Base-by-base conservation (phyloP, 2,329 filamentous ascomycete genomes). In the Clarireedia monteithiana region DNA sequence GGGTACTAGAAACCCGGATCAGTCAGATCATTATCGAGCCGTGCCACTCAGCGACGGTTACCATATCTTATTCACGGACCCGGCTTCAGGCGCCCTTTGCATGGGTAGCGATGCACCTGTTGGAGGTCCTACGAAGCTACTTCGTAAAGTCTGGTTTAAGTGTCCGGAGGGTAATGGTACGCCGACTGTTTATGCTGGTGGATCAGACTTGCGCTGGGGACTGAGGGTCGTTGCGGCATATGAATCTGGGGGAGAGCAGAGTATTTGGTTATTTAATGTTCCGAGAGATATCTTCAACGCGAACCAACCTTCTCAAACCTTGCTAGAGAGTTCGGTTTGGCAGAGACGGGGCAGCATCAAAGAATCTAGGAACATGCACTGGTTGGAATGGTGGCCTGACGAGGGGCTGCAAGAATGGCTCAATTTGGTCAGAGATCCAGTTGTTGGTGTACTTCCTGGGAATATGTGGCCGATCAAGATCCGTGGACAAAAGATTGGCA, bases 1-100 rank as follows among this genome's bases (percentile, higher is more conserved):
- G 5, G 26, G 58, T 2, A 59, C 49, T 27, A 60, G 64, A 20
- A 58, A 60, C 10, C 59, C 58, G 27, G 64, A 70, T 48, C 59
- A 53, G 38, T 67, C 76, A 36, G 82, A 86, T 63, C 82, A 86
- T 62, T 85, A 83, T 63, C 78, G 77, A 47, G 83, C 83, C 2
- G 70, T 85, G 12, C 84, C 85, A 3, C 67, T 88, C 40, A 84
- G 81, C 59, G 85, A 88, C 66, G 83, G 84, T 1, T 72, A 79
- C 55, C 82, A 87, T 62, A 73, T 88, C 38, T 69, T 87, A 5
- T 87, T 85, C 66, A 81, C 81, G 6, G 83, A 87, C 64, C 82
- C 83, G 4, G 68, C 69, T 10, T 79, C 75, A 1, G 77, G 75
- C 9, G 68, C 75, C 7, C 73, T 88, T 6, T 84, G 78, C 58